Conservation (phyloP, 1,139 yeast species). For the Taiozyma sp. region DNA sequence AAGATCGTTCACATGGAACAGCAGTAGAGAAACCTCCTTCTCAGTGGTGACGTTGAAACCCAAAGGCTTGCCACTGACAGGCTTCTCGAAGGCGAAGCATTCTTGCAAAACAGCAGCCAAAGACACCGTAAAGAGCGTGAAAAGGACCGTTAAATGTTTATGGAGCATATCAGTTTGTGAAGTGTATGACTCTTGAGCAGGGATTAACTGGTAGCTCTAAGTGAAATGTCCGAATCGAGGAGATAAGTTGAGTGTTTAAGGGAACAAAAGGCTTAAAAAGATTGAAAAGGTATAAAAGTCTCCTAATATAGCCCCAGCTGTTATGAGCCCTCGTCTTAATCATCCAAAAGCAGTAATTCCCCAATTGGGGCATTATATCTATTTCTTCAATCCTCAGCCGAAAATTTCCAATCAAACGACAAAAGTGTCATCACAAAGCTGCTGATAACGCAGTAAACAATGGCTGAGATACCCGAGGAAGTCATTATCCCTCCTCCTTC, state of each 20-base stretch:
- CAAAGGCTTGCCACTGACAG: neutral
- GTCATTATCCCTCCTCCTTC: slow-evolving; percentile 55
- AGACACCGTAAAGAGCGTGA: neutral
- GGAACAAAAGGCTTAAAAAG: too few species aligned
- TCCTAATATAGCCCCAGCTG: neutral
- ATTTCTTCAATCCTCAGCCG: neutral
- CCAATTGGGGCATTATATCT: neutral
- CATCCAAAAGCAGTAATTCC: neutral
- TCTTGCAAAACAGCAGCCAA: slow-evolving; percentile 1
- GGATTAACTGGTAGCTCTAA: neutral
- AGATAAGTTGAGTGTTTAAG: neutral
- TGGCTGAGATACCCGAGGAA: slow-evolving; percentile 34
- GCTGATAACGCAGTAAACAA: neutral
- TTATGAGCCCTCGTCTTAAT: neutral
- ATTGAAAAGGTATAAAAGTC: too few species aligned
- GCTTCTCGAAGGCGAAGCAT: slow-evolving; percentile 1
- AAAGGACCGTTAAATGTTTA: neutral
- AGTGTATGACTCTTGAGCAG: neutral
- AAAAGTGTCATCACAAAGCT: neutral
- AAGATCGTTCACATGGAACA: slow-evolving; percentile 2
- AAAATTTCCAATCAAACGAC: neutral
- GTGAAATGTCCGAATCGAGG: neutral
- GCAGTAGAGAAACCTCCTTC: slow-evolving; percentile 1
- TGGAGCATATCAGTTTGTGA: neutral
- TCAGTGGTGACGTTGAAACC: neutral